Conservation (phyloP, 2,329 filamentous ascomycete species). For the Tolypocladium album region DNA sequence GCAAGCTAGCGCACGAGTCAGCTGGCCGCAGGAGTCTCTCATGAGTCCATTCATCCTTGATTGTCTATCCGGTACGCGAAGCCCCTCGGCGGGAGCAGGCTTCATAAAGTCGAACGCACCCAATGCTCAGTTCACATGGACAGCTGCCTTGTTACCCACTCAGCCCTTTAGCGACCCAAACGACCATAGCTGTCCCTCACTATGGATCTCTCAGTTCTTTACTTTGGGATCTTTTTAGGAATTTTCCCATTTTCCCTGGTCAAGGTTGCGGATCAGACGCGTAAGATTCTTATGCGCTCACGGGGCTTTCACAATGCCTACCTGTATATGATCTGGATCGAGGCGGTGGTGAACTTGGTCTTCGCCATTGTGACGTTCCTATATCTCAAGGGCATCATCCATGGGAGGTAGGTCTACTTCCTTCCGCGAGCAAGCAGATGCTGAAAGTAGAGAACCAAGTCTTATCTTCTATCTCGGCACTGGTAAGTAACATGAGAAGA, state of each 20-base stretch:
- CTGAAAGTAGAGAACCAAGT: no score
- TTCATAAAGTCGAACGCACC: no score
- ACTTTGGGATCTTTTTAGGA: constrained; percentile 15
- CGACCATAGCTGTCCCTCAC: no score
- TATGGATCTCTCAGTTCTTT: constrained; percentile 11
- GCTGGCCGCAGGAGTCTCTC: no score
- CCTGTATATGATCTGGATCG: constrained; percentile 16
- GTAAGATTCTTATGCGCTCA: constrained; percentile 8
- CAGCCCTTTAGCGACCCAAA: no score
- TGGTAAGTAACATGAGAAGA: not conserved
- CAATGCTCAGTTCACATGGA: no score
- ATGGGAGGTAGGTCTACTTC: constrained; percentile 3
- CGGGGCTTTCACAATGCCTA: constrained; percentile 10
- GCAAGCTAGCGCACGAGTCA: no score
- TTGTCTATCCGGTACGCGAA: no score
- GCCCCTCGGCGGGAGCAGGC: no score
- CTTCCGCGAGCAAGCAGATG: no score
- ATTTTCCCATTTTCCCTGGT: constrained; percentile 13
- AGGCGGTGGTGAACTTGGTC: constrained; percentile 12
- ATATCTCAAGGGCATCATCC: constrained; percentile 11
- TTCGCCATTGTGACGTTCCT: constrained; percentile 15
- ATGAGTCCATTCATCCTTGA: no score
- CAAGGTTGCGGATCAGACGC: constrained; percentile 11
- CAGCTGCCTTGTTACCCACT: no score
- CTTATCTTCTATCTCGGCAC: constrained; percentile 4